A percentile compares a stretch with the other conserved stretches of the same genome.
Evolutionary conservation across 805 yeast genomes (phyloP).

Genomic region (Pichia paraexigua): DNA sequence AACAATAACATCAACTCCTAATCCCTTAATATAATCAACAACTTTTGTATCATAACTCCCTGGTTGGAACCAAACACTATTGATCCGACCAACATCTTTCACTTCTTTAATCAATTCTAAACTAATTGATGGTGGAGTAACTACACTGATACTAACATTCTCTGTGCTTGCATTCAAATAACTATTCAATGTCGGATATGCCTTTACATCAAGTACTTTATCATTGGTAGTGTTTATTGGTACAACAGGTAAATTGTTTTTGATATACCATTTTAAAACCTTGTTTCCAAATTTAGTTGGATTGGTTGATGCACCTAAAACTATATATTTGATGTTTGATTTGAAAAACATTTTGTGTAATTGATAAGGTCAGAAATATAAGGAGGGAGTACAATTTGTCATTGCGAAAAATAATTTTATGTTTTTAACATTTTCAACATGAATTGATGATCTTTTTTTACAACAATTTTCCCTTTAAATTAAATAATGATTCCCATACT

Average conservation of each 20-base stretch:
- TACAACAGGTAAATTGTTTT: conserved; percentile 46
- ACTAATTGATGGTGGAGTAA: conserved; percentile 68
- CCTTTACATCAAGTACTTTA: conserved; percentile 28
- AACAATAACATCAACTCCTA: conserved; percentile 34
- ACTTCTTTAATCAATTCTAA: conserved; percentile 33
- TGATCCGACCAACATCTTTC: conserved; percentile 30
- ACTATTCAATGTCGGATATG: conserved; percentile 9
- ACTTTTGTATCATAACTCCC: conserved; percentile 58
- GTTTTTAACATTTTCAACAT: no score
- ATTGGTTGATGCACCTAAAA: conserved; percentile 65
- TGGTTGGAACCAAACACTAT: conserved; percentile 78
- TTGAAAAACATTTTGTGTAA: conserved; percentile 9
- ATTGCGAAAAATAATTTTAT: no score
- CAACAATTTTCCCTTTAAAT: background rate
- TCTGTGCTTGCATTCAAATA: conserved; percentile 4
- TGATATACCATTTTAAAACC: conserved; percentile 60
- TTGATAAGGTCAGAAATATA: no score
- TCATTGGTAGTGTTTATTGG: conserved; percentile 57
- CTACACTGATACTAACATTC: conserved; percentile 41
- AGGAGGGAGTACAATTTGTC: no score
- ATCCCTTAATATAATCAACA: conserved; percentile 28
- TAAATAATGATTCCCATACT: background rate
- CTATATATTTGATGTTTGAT: conserved; percentile 22
- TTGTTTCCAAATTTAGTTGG: conserved; percentile 62
- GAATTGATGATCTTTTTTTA: no score